These are phyloP conservation scores for Cryphonectria parasitica DNA, from an alignment of 2,329 filamentous ascomycete genomes.

Conservation along the genomic window DNA sequence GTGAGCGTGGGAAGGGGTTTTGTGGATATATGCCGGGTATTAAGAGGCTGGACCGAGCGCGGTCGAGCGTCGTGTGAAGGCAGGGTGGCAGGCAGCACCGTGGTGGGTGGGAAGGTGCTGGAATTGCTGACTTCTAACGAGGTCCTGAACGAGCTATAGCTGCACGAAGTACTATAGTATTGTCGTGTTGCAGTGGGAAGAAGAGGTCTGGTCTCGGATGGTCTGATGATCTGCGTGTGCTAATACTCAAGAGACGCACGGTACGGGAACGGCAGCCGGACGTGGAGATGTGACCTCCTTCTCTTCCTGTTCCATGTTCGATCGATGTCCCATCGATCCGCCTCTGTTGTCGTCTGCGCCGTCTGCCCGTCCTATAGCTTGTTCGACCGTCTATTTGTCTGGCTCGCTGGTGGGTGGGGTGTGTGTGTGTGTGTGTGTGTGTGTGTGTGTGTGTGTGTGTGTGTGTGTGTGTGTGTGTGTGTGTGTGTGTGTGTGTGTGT, in stretches of 20 bases:
- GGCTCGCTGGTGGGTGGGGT: too few species aligned
- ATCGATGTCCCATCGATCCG: background rate
- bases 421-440: background rate
- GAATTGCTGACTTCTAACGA: background rate
- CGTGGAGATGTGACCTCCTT: background rate
- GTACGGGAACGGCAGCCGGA: background rate
- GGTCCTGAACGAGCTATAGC: background rate
- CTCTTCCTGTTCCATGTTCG: background rate
- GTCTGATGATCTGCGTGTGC: background rate
- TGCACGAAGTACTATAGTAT: background rate
- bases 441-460: background rate
- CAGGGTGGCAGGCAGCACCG: background rate
- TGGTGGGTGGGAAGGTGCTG: background rate
- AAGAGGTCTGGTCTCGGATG: background rate
- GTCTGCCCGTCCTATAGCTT: background rate
- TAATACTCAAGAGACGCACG: background rate
- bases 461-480: background rate
- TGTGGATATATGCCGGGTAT: slow-evolving; percentile 4
- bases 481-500: background rate
- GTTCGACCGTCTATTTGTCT: too few species aligned
- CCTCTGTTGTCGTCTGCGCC: background rate
- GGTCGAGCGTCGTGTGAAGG: background rate
- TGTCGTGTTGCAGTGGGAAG: background rate
- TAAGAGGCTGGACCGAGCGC: background rate
- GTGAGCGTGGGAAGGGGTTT: background rate